Base-by-base conservation (phyloP, 2,329 filamentous ascomycete genomes). In the Shiraia sp. region DNA sequence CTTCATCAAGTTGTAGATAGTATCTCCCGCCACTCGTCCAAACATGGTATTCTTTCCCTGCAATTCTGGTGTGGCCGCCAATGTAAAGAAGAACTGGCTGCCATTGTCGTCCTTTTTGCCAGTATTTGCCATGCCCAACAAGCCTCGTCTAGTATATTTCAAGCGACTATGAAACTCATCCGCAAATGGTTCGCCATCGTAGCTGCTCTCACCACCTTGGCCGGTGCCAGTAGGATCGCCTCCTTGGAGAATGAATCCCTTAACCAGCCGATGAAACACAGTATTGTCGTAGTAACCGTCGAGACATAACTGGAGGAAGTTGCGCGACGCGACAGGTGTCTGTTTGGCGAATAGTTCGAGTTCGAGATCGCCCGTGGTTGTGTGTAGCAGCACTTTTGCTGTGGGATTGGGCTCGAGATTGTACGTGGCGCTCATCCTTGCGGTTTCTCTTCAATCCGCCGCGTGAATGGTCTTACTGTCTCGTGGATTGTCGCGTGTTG, bases 281-380 rank as follows among this genome's bases (percentile, higher is more conserved):
- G 91, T 96, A 64, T 86, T 85, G 59, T 90, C 86, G 75, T 97
- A 99, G 76, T 97, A 97, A 56, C 90, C 90, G 66, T 99, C 91
- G 55, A 96, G 81, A 65, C 89, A 93, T 63, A 91, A 86, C 70
- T 99, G 93, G 26, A 99, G 80, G 72, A 99, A 99, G 75, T 96
- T 97, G 57, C 92, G 90, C 65, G 86, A 90, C 17, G 93, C 87
- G 49, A 96, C 78, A 7, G 93, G 93, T 0, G 89, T 87, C 72
- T 99, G 93, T 65, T 93, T 93, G 13, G 91, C 91, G 76, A 96
- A 99, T 42, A 99, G 84, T 70, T 96, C 90, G 71, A 99, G 81
- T 26, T 88, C 85, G 43, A 99, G 80, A 62, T 96, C 91, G 70
- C 93, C 93, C 32, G 86, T 78, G 6, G 89, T 95, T 8, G 93